Evolutionary conservation across 169 alveolate genomes (phyloP), one percentile per base, ranked within the genome.

Genomic region (Plasmodium coatneyi): DNA sequence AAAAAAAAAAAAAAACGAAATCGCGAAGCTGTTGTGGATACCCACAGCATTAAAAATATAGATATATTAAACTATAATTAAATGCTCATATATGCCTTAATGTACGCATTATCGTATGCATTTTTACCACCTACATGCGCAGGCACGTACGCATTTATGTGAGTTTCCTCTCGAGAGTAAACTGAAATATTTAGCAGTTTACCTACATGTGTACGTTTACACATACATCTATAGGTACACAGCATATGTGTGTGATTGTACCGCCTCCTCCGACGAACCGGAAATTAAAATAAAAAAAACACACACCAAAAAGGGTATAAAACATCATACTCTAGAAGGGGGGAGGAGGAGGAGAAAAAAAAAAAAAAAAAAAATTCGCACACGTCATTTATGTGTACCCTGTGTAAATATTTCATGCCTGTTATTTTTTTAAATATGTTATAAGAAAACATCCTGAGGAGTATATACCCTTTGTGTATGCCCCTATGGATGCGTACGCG

Each of bases 301-400:
- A 39, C 72, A 39, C 32, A 49, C 60, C 60, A 25, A 80, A 80
- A 41, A 41, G 56, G 66, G 71, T 56, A 80, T 28, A 41, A 80
- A 41, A 80, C 71, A 41, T 39, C 84, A 22, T 66, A 66, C 36
- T 16, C 30, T 28, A 39, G n/a, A 66, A 66, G 30, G 36, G 41
- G 12, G 36, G 41, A 66, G 76, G 36, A 66, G 36, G 36, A 66
- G 30, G 36, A 66, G 7, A 3, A 66, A 19, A 16, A 16, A n/a
- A 79, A 70, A 49, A 83, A 32, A 83, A 83, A 83, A 83, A 83
- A 83, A 83, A 83, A 30, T 32, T 19, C 56, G 74, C 91, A 82
- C 78, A 82, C 78, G 28, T 5, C 34, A 60, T 66, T n/a, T 25
- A 66, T 22, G 36, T 22, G 30, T 43, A 12, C n/a, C 76, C 9